phyloP scores from a whole-genome alignment of 2,329 filamentous ascomycete genomes.

The Stemphylium lycopersici region DNA sequence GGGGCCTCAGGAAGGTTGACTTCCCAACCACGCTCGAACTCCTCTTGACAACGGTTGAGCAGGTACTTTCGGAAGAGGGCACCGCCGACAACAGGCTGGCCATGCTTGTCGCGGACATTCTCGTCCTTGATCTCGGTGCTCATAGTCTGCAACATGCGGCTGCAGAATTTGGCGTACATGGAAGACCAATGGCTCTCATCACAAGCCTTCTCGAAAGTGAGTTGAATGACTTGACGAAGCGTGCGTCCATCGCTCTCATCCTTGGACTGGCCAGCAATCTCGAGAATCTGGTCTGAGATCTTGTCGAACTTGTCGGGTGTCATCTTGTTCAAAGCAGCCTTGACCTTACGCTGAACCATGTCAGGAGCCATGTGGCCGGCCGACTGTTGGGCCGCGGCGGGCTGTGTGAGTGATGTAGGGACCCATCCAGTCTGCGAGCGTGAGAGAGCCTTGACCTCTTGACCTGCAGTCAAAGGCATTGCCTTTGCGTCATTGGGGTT shows the following conservation, averaged over 20 bases:
- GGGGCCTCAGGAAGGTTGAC: constrained; percentile 79
- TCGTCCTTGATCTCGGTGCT: constrained; percentile 90
- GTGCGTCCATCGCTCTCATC: constrained; percentile 93
- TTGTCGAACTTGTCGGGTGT: constrained; percentile 98
- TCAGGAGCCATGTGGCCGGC: constrained; percentile 75
- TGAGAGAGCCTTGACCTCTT: constrained; percentile 80
- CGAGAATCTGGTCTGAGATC: constrained; percentile 90
- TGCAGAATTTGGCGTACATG: constrained; percentile 99
- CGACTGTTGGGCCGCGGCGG: constrained; percentile 13
- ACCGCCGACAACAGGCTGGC: constrained; percentile 87
- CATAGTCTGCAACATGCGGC: constrained; percentile 89
- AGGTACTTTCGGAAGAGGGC: constrained; percentile 98
- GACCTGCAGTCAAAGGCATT: constrained; percentile 88
- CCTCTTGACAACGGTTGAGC: constrained; percentile 96
- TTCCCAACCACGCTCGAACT: constrained; percentile 98
- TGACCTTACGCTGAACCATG: constrained; percentile 97
- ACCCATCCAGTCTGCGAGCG: constrained; percentile 85
- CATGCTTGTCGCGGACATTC: constrained; percentile 88
- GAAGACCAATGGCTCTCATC: constrained; percentile 98
- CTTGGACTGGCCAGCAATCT: constrained; percentile 93
- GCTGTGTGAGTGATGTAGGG: constrained; percentile 63
- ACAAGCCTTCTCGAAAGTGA: constrained; percentile 98
- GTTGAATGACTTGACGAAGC: constrained; percentile 95
- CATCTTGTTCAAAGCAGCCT: constrained; percentile 99
- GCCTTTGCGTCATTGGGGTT: constrained; percentile 73